A percentile compares a stretch with the other conserved stretches of the same genome.
Evolutionary conservation across 768 basidiomycete genomes (phyloP).

Genomic region (Termitomyces sp.): DNA sequence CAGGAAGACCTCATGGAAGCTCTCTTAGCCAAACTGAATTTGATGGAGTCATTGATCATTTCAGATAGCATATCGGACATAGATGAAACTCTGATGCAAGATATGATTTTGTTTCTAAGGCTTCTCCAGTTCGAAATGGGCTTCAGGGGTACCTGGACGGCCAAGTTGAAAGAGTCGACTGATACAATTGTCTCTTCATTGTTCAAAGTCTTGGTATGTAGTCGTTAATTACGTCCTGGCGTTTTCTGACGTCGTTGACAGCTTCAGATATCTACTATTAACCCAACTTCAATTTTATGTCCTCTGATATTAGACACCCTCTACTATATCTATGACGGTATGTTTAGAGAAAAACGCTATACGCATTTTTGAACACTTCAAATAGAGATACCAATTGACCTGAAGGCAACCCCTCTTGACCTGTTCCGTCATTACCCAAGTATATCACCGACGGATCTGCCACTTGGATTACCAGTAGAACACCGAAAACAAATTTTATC

Average conservation of each 20-base stretch:
- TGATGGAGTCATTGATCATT: conserved; percentile 31
- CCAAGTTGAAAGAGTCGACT: conserved; percentile 40
- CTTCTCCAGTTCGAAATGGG: conserved; percentile 71
- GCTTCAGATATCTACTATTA: conserved; percentile 50
- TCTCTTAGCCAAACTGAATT: conserved; percentile 40
- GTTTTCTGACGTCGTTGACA: conserved; percentile 20
- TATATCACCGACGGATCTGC: conserved; percentile 43
- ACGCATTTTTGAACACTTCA: not conserved
- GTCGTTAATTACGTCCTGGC: conserved; percentile 5
- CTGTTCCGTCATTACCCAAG: conserved; percentile 63
- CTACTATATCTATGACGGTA: conserved; percentile 71
- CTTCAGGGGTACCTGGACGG: conserved; percentile 55
- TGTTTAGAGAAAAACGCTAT: conserved; percentile 10
- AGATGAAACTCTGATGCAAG: conserved; percentile 27
- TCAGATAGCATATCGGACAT: conserved; percentile 13
- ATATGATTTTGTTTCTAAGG: conserved; percentile 54
- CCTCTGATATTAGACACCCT: conserved; percentile 70
- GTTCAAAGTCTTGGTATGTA: conserved; percentile 48
- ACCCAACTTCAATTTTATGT: conserved; percentile 53
- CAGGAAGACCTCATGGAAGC: conserved; percentile 55
- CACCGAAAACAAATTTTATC: conserved; percentile 52
- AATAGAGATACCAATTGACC: conserved; percentile 59
- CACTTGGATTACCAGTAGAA: conserved; percentile 49
- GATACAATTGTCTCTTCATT: conserved; percentile 36
- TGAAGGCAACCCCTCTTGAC: conserved; percentile 50